Conservation (phyloP, 805 yeast genomes). For the Metschnikowia aberdeeniae region DNA sequence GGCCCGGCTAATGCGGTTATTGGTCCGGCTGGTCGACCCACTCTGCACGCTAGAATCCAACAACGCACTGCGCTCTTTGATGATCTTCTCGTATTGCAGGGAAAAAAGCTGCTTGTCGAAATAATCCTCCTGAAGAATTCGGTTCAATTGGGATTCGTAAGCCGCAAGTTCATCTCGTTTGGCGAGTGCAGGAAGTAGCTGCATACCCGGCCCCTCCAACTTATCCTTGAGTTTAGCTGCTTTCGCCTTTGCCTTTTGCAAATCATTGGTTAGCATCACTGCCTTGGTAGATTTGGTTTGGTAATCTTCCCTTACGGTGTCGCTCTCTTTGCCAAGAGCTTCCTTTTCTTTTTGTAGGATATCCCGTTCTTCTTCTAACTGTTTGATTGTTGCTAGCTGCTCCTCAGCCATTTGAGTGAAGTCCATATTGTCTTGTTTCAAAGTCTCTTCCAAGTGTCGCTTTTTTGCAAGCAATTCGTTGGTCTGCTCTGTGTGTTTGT, state of each 20-base stretch:
- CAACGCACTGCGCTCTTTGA: constrained; percentile 30
- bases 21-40: constrained; percentile 26
- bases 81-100: constrained; percentile 32
- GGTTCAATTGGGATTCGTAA: constrained; percentile 24
- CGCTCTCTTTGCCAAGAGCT: constrained; percentile 27
- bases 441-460: constrained; percentile 9
- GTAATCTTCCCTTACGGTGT: constrained; percentile 26
- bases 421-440: constrained; percentile 14
- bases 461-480: constrained; percentile 7
- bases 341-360: constrained; percentile 24
- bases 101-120: constrained; percentile 26
- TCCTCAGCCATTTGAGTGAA: constrained; percentile 10
- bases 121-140: constrained; percentile 25
- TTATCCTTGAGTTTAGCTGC: constrained; percentile 19
- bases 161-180: constrained; percentile 30
- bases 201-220: constrained; percentile 33
- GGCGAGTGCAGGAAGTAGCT: constrained; percentile 31
- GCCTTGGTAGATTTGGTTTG: constrained; percentile 35
- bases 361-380: constrained; percentile 25
- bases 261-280: constrained; percentile 22
- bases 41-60: constrained; percentile 28
- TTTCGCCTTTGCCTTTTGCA: constrained; percentile 19
- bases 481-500: constrained; percentile 15
- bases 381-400: constrained; percentile 21
- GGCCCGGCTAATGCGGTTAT: constrained; percentile 36